Base-by-base conservation (phyloP, 1,284 basidiomycete species). In the Caloboletus firmus region DNA sequence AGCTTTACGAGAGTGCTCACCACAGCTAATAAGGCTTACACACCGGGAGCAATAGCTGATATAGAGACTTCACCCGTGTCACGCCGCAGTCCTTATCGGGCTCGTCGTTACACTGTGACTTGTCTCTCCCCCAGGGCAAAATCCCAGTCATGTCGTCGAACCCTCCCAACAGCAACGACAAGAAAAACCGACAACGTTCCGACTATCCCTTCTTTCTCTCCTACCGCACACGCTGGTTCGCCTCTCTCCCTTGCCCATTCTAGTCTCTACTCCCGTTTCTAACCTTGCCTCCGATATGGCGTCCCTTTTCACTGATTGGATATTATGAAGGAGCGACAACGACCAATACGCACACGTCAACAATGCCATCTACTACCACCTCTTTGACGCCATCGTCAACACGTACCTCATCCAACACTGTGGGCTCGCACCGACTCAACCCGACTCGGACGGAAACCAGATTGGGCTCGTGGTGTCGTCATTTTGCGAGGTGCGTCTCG, bases 331-430 rank as follows among this genome's bases (percentile, higher is more conserved):
- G 87, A 87, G 80, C 61, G 89, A 91, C 74, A 91, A 91, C 61
- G 89, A 91, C 72, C 87, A 89, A 62, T 91, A 91, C 64, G 78
- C 80, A 8, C 88, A 91, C 58, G 73, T 90, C 60, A 91, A 91
- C 71, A 91, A 91, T 69, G 78, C 85, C 0, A 72, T 89, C n/a
- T 91, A 89, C 69, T 88, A 89, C 66, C 85, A 87, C 63, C 77
- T 89, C 49, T 87, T 90, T 67, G 88, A 90, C 72, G 87, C 87
- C 7, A 74, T 89, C 61, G 74, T 90, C 67, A 91, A 91, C 66
- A 79, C 85, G 7, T 89, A 87, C 65, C 80, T 89, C 57, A 83
- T 87, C 42, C 70, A 80, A 52, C 70, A 75, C 34, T 88, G 85
- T 57, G 77, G 74, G 3, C 73, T 82, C 28, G 68, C 76, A 18